These are phyloP conservation scores for Globisporangium carolinianum DNA, from an alignment of 352 stramenopile genomes.

Conservation along the genomic window DNA sequence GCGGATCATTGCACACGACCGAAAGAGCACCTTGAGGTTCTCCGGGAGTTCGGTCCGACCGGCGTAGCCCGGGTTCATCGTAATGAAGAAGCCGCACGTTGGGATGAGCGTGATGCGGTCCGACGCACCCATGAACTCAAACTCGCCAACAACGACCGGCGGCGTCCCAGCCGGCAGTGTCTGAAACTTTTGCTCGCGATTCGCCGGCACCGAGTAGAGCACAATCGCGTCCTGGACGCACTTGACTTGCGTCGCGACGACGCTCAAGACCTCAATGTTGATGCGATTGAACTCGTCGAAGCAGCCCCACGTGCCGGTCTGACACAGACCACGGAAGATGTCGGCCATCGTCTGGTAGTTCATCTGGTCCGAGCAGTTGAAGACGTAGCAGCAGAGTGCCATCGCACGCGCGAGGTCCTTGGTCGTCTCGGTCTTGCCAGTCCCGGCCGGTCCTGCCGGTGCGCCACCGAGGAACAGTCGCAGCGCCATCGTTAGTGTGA, in stretches of 20 bases:
- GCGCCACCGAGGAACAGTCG: slow-evolving; percentile 94
- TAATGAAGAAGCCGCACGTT: slow-evolving; percentile 92
- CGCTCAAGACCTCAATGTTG: slow-evolving; percentile 84
- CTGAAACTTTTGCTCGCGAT: slow-evolving; percentile 94
- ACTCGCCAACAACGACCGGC: slow-evolving; percentile 82
- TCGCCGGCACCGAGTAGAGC: slow-evolving; percentile 86
- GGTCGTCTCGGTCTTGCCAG: slow-evolving; percentile 87
- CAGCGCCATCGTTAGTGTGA: slow-evolving; percentile 95
- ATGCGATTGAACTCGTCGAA: slow-evolving; percentile 89
- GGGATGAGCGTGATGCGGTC: slow-evolving; percentile 83
- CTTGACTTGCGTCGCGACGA: slow-evolving; percentile 83
- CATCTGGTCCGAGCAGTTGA: slow-evolving; percentile 89
- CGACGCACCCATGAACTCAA: slow-evolving; percentile 84
- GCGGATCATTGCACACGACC: slow-evolving; percentile 92
- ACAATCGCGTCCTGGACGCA: slow-evolving; percentile 84
- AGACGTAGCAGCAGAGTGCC: slow-evolving; percentile 85
- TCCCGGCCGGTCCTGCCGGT: slow-evolving; percentile 89
- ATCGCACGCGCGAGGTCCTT: slow-evolving; percentile 83
- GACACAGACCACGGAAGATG: slow-evolving; percentile 80
- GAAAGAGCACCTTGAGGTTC: slow-evolving; percentile 90
- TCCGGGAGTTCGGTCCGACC: slow-evolving; percentile 82
- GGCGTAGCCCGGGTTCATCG: slow-evolving; percentile 93
- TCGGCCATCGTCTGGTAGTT: slow-evolving; percentile 89
- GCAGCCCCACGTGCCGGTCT: slow-evolving; percentile 84
- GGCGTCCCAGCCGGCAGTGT: slow-evolving; percentile 90